Conservation (phyloP, 2,329 filamentous ascomycete species). For the Lasiodiplodia sp. region DNA sequence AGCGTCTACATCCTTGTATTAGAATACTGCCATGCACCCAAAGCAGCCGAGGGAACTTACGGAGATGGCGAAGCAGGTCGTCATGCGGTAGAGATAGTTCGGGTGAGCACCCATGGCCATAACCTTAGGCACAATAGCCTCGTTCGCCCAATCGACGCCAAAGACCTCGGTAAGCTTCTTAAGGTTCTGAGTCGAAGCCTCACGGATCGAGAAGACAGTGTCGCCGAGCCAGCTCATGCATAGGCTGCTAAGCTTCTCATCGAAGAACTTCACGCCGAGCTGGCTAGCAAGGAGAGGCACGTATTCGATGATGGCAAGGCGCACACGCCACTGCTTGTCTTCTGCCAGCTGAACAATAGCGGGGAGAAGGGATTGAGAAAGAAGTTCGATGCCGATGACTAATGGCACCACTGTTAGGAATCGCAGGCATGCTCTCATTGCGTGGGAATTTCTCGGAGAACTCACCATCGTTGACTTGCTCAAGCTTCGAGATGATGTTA, state of each 20-base stretch:
- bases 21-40: slow-evolving; percentile 29
- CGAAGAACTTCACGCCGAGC: slow-evolving; percentile 95
- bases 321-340: slow-evolving; percentile 99
- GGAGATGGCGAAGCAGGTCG: slow-evolving; percentile 98
- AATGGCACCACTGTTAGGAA: slow-evolving; percentile 30
- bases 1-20: slow-evolving; percentile 73
- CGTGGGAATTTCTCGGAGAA: slow-evolving; percentile 11
- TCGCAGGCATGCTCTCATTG: not conserved
- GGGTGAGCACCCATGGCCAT: slow-evolving; percentile 98
- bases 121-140: slow-evolving; percentile 97
- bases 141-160: slow-evolving; percentile 95
- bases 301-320: slow-evolving; percentile 98
- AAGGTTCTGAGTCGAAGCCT: slow-evolving; percentile 95
- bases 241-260: slow-evolving; percentile 91
- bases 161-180: slow-evolving; percentile 99
- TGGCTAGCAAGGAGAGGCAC: slow-evolving; percentile 95
- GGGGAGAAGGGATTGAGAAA: slow-evolving; percentile 94
- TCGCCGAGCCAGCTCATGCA: slow-evolving; percentile 99
- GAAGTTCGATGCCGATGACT: slow-evolving; percentile 97
- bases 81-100: slow-evolving; percentile 99
- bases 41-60: slow-evolving; percentile 65
- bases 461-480: slow-evolving; percentile 93
- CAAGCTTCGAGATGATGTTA: slow-evolving; percentile 99
- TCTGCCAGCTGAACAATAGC: slow-evolving; percentile 97
- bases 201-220: slow-evolving; percentile 97